Base-by-base conservation (phyloP, 176 grass and related monocot species). In the Musa itinerans region DNA sequence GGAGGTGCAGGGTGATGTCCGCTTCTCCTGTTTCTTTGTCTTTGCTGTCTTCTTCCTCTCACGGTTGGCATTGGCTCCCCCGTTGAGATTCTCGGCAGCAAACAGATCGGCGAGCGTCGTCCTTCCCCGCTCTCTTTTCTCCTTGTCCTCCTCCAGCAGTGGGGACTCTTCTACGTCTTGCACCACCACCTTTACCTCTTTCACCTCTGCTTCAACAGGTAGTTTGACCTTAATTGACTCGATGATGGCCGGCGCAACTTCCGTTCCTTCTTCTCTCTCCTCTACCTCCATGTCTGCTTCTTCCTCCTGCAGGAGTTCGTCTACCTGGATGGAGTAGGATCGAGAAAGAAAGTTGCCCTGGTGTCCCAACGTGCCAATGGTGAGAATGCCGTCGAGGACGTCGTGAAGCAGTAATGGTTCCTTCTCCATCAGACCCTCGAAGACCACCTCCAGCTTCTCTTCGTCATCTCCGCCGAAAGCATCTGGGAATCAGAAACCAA, bases 41-140 rank as follows among this genome's bases (percentile, higher is more conserved):
- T 51, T 51, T 8, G 34, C 34, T 6, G 70, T 72, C 75, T 89
- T 85, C 69, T 85, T 52, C 74, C 50, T 75, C 76, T 87, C 86
- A 22, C 75, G 80, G 81, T 20, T 19, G 76, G 4, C 34, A 43
- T 43, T 13, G 23, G 29, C 73, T 49, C 74, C 53, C 65, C 82
- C 51, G 83, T 1, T 63, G 74, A 26, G 76, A 34, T 79, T 81
- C 34, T 86, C 67, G 74, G 90, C 95, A 25, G 95, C 95, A 78
- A 99, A 99, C 61, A 99, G 82, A 74, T 99, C 95, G 50, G 95
- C 95, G 52, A 99, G 91, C 68, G 95, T 99, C 65, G 86, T 98
- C 87, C 94, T 91, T 17, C 74, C 84, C 83, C 83, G 88, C 72
- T 93, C 86, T 80, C 64, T 80, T 63, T 83, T 92, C 79, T 87